Conservation (phyloP, 2,329 filamentous ascomycete species). For the Volutella citrinella region DNA sequence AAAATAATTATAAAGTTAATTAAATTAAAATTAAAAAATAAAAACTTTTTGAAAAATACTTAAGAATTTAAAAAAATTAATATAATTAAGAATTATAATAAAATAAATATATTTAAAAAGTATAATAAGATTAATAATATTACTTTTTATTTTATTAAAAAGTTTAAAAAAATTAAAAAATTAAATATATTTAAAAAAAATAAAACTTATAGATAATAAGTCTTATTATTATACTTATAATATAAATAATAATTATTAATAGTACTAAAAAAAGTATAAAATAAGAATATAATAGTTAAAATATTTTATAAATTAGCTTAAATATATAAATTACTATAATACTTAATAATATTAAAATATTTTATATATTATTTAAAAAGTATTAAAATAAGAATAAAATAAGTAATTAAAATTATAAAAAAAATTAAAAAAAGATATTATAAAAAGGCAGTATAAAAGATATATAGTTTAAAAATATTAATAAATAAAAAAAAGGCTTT, state of each 20-base stretch:
- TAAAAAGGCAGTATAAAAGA: neutral
- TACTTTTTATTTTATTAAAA: no score
- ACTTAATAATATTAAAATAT: neutral
- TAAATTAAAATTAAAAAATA: neutral
- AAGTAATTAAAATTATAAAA: neutral
- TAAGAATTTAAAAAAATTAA: no score
- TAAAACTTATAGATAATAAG: no score
- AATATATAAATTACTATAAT: neutral
- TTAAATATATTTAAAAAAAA: no score
- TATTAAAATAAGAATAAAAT: no score
- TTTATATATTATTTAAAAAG: no score
- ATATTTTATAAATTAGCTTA: neutral
- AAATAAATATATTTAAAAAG: no score
- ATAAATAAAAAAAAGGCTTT: constrained; percentile 1
- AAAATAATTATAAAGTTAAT: neutral
- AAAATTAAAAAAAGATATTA: neutral
- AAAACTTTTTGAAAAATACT: no score
- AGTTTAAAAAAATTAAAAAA: no score
- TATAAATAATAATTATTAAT: neutral
- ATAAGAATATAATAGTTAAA: neutral
- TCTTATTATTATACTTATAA: neutral
- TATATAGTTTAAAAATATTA: neutral
- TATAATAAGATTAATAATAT: no score
- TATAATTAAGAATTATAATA: no score
- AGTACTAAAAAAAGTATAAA: neutral